Base-by-base conservation (phyloP, 257 asterid genomes). In the Pogostemon cablin region DNA sequence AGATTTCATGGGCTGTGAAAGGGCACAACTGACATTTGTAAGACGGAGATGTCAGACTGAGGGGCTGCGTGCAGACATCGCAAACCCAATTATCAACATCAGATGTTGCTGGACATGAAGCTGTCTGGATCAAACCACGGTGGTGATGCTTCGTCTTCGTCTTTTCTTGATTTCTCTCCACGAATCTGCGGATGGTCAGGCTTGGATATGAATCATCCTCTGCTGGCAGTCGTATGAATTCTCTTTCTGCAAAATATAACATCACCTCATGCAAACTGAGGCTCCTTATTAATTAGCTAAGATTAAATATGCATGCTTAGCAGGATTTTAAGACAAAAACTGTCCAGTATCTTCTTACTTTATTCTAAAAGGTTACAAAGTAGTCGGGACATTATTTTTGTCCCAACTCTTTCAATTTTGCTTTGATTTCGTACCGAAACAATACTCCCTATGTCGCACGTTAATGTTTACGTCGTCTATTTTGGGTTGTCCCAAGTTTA, bases 191-290 rank as follows among this genome's bases (percentile, higher is more conserved):
- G 55, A 49, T 49, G 7, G 6, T 57, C 58, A 4, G 10, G 17
- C 32, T 34, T 34, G 70, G 70, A 41, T 32, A 65, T 2, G 34
- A 3, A 20, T 65, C 46, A 11, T 65, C 70, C 15, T 65, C 70
- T 1, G 32, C 70, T 7, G 70, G 59, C 7, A 65, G 46, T 9
- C 32, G 58, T 32, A 65, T 3, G 35, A 47, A 4, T 17, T 32
- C 34, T 41, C 4, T 32, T 44, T 65, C 70, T 65, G 56, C 55
- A 44, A n/a, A n/a, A n/a, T n/a, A n/a, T n/a, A n/a, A n/a, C n/a
- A n/a, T n/a, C n/a, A n/a, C n/a, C n/a, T n/a, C n/a, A n/a, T n/a
- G n/a, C n/a, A n/a, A n/a, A n/a, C n/a, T n/a, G n/a, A n/a, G n/a
- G n/a, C n/a, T n/a, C n/a, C n/a, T n/a, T n/a, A n/a, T n/a, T n/a